Percentiles rank a stretch among this genome's conserved stretches.
Conservation (phyloP, 352 stramenopile species). For the Thalassiosira sp. region DNA sequence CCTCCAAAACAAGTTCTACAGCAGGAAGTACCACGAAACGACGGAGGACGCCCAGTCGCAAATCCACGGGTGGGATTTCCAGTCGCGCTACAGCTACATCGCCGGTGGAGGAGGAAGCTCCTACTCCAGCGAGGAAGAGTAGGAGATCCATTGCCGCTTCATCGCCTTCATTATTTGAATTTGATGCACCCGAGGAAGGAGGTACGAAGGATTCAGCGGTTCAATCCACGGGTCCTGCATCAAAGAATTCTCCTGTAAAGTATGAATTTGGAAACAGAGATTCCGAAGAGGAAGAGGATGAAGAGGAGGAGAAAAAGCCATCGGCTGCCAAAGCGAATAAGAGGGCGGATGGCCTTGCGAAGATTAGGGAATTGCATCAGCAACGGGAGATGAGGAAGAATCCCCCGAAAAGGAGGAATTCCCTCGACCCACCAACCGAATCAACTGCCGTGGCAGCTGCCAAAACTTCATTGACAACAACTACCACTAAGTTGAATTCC, state of each 20-base stretch:
- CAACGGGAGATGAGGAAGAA: conserved; percentile 8
- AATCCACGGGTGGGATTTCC: background rate
- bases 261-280: background rate
- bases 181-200: background rate
- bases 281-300: background rate
- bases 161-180: background rate
- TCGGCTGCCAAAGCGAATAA: background rate
- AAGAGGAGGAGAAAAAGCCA: background rate
- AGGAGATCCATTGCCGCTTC: background rate
- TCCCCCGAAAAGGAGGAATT: background rate
- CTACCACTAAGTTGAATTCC: background rate
- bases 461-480: background rate
- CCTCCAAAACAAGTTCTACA: background rate
- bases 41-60: conserved; percentile 12
- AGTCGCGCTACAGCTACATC: background rate
- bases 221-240: too few relatives aligned
- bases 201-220: background rate
- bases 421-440: background rate
- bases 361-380: background rate
- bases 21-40: conserved; percentile 4
- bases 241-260: background rate
- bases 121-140: background rate
- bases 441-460: background rate
- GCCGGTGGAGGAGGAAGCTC: background rate
- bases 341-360: background rate